phyloP scores from a whole-genome alignment of 1,284 basidiomycete species.

The Rhodofomes roseus region DNA sequence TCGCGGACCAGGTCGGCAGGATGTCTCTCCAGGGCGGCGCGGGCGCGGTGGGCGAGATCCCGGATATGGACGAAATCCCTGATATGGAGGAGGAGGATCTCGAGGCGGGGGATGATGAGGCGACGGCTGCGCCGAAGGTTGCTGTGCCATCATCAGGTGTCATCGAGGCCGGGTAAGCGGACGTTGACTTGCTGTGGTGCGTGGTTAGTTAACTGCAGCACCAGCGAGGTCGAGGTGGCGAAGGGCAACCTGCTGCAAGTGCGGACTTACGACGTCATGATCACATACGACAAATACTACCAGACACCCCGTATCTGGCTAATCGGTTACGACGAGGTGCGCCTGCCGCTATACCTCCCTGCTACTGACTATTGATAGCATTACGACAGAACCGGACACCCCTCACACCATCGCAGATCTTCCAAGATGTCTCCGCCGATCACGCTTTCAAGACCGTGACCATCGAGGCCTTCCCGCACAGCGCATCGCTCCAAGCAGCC shows the following conservation, averaged over 20 bases:
- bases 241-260: constrained; percentile 90
- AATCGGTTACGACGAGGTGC: constrained; percentile 90
- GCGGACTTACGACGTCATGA: constrained; percentile 98
- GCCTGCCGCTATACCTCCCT: constrained; percentile 14
- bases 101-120: constrained; percentile 61
- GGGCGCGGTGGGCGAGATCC: constrained; percentile 38
- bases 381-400: constrained; percentile 73
- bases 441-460: constrained; percentile 99
- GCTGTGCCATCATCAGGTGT: constrained; percentile 24
- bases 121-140: constrained; percentile 67
- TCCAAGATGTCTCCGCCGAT: constrained; percentile 96
- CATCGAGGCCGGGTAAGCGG: constrained; percentile 25
- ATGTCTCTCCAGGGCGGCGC: constrained; percentile 61
- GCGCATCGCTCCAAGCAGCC: constrained; percentile 77
- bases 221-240: constrained; percentile 56
- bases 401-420: constrained; percentile 86
- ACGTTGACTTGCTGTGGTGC: not conserved
- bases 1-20: constrained; percentile 62
- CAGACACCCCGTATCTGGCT: constrained; percentile 96
- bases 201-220: constrained; percentile 1
- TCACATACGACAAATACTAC: constrained; percentile 99
- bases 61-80: constrained; percentile 38
- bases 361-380: constrained; percentile 4
- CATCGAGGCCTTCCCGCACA: constrained; percentile 97
- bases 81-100: constrained; percentile 38